phyloP scores from a whole-genome alignment of 2,329 filamentous ascomycete genomes.

The Colletotrichum higginsianum region DNA sequence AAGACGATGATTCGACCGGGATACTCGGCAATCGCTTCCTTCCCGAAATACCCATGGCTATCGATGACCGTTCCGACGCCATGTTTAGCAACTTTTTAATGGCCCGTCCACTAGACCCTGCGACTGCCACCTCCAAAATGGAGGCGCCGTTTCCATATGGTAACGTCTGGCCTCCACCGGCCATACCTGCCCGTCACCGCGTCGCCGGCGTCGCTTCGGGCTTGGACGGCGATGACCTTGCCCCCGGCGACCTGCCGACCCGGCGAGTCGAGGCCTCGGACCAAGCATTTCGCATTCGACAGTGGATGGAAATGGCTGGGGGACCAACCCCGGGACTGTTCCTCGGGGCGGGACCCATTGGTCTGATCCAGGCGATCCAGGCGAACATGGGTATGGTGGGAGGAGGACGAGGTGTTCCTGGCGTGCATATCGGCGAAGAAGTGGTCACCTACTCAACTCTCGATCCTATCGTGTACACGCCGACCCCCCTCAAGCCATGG shows the following conservation, averaged over 20 bases:
- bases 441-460: conserved; percentile 79
- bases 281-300: conserved; percentile 79
- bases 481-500: conserved; percentile 84
- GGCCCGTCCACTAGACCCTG: conserved; percentile 64
- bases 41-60: conserved; percentile 67
- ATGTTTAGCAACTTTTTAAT: conserved; percentile 80
- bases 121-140: conserved; percentile 52
- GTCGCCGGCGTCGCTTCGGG: conserved; percentile 55
- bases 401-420: conserved; percentile 48
- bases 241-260: conserved; percentile 58
- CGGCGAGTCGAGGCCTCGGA: conserved; percentile 74
- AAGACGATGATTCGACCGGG: neutral
- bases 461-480: conserved; percentile 81
- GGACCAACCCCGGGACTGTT: conserved; percentile 47
- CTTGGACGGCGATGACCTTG: conserved; percentile 45
- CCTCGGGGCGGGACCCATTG: conserved; percentile 49
- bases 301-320: conserved; percentile 79
- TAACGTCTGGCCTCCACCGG: conserved; percentile 82
- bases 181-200: conserved; percentile 75
- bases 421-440: conserved; percentile 68
- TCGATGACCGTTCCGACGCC: conserved; percentile 61
- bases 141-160: conserved; percentile 59
- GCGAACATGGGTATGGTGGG: conserved; percentile 43
- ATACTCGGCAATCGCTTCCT: conserved; percentile 57
- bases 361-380: conserved; percentile 44